These are phyloP conservation scores for Aureobasidium sp. DNA, from an alignment of 2,329 filamentous ascomycete genomes.

Conservation along the genomic window DNA sequence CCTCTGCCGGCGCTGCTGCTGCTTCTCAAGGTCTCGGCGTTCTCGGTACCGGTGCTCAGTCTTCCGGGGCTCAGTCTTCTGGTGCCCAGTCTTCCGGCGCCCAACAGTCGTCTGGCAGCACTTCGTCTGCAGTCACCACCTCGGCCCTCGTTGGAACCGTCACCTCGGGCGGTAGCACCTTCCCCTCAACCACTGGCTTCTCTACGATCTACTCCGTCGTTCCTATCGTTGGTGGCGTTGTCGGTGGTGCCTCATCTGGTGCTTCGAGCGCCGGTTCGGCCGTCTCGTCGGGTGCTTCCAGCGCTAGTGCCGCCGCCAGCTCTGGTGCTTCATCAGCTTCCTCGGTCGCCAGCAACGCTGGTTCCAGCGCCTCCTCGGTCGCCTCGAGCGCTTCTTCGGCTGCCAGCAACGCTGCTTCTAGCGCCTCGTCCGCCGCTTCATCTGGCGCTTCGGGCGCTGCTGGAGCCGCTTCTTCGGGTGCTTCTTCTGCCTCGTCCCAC, in stretches of 20 bases:
- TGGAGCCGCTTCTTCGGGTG: conserved; percentile 15
- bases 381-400: conserved; percentile 18
- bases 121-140: conserved; percentile 23
- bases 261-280: conserved; percentile 16
- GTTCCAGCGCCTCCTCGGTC: conserved; percentile 15
- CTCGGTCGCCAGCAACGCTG: conserved; percentile 14
- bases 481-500: conserved; percentile 17
- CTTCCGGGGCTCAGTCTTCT: neutral
- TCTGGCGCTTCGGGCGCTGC: conserved; percentile 17
- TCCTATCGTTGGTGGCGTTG: conserved; percentile 16
- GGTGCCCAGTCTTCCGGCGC: conserved; percentile 2
- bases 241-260: conserved; percentile 16
- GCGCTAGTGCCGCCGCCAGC: conserved; percentile 17
- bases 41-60: neutral
- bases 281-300: conserved; percentile 13
- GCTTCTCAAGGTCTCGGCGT: neutral
- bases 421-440: conserved; percentile 11
- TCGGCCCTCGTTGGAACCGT: conserved; percentile 26
- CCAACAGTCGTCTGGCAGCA: conserved; percentile 6
- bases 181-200: conserved; percentile 28
- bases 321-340: conserved; percentile 18
- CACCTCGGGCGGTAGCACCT: conserved; percentile 25
- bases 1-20: conserved; percentile 16
- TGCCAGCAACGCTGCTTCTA: conserved; percentile 15
- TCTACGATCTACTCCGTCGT: conserved; percentile 28